Percentiles rank a stretch among this genome's conserved stretches.
These are phyloP conservation scores for Mentha longifolia DNA, from an alignment of 257 asterid genomes.

Conservation along the genomic window DNA sequence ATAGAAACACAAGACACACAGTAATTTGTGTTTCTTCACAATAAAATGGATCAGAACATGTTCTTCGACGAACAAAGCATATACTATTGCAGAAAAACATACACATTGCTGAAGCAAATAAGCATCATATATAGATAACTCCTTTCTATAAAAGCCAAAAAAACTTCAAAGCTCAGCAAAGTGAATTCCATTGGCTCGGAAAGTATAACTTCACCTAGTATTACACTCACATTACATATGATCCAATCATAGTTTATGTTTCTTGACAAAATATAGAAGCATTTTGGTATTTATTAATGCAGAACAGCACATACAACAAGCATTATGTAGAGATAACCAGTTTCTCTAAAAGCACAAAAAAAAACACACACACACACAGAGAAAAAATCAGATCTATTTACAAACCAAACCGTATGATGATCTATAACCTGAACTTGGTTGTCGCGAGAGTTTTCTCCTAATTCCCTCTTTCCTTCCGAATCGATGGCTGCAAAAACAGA, in stretches of 20 bases:
- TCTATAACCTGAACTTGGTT: slow-evolving; percentile 35
- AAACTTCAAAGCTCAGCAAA: slow-evolving; percentile 2
- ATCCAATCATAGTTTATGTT: not conserved
- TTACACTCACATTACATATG: not conserved
- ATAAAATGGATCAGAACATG: not conserved
- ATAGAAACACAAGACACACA: not conserved
- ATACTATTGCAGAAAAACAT: not conserved
- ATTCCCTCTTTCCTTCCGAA: slow-evolving; percentile 61
- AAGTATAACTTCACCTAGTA: not conserved
- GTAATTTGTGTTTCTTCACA: not conserved
- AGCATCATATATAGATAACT: not conserved
- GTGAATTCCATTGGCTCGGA: not conserved
- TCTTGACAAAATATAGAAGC: slow-evolving; percentile 1
- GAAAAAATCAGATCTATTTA: not conserved
- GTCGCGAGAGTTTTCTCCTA: slow-evolving; percentile 40
- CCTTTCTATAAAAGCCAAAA: not conserved
- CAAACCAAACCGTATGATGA: slow-evolving; percentile 56
- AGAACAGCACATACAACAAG: not conserved
- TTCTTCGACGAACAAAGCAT: slow-evolving; percentile 12
- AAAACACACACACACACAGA: not conserved
- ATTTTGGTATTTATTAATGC: not conserved
- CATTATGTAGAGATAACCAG: no score
- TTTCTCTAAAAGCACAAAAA: no score
- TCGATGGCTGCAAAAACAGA: slow-evolving; percentile 54
- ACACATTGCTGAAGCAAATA: slow-evolving; percentile 18